These are phyloP conservation scores for Parafenestella ontariensis DNA, from an alignment of 2,329 filamentous ascomycete species.

Conservation along the genomic window DNA sequence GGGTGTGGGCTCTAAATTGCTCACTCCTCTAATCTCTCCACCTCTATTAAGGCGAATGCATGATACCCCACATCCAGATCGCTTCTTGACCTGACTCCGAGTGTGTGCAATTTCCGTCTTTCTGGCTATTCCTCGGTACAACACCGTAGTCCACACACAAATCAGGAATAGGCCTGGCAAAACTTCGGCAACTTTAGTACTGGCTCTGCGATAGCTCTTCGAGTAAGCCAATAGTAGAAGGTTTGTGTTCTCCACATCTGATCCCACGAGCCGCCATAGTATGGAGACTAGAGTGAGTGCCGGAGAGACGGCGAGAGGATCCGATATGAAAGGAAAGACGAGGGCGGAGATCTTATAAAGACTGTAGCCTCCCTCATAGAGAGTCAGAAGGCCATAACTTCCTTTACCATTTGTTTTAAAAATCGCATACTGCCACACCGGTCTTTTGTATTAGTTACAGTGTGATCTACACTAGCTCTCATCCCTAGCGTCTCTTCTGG, in stretches of 20 bases:
- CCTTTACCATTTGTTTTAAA: neutral
- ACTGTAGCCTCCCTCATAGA: neutral
- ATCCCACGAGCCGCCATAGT: constrained; percentile 7
- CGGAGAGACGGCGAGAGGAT: constrained; percentile 24
- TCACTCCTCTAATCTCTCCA: neutral
- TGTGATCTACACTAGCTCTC: no score
- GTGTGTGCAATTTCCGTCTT: neutral
- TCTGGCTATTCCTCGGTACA: constrained; percentile 14
- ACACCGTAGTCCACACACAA: constrained; percentile 7
- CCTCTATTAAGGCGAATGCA: no score
- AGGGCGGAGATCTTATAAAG: constrained; percentile 8
- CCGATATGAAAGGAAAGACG: constrained; percentile 9
- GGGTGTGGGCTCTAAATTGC: neutral
- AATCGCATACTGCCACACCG: neutral
- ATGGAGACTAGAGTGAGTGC: constrained; percentile 3
- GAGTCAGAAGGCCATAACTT: constrained; percentile 5
- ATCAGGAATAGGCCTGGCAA: constrained; percentile 12
- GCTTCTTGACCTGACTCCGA: constrained; percentile 2
- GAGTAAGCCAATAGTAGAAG: constrained; percentile 15
- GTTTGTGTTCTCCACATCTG: constrained; percentile 17
- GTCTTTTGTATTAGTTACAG: no score
- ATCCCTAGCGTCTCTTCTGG: neutral
- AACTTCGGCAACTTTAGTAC: constrained; percentile 22
- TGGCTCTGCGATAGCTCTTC: constrained; percentile 7
- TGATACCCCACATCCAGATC: no score